Evolutionary conservation across 768 basidiomycete genomes (phyloP), one percentile per base, ranked within the genome.

Genomic region (Trametes villosa): DNA sequence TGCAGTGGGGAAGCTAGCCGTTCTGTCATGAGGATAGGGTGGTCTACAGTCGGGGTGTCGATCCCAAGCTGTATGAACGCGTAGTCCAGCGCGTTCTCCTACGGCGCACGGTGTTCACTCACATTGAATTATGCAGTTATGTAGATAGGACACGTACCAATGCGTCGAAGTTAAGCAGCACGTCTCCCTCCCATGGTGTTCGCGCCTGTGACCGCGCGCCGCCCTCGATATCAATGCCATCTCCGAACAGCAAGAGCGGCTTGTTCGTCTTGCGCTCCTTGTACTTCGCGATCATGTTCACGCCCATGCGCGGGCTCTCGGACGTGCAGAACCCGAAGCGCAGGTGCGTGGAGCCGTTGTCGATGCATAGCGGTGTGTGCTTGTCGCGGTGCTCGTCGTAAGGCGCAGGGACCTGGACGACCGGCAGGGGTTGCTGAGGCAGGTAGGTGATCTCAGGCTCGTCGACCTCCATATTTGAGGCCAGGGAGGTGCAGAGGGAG

Each of bases 41-140:
- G 95, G 55, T 90, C 84, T 27, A 98, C 81, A 12, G 82, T 81
- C 2, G 86, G 76, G 0, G 86, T 82, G 66, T 93, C 87, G 62
- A 98, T 87, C 2, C 94, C 93, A 13, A 99, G 81, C 53, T 88
- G 86, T 59, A 94, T 80, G 71, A 98, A 94, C 31, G 91, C 87
- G 74, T 91, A 95, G 77, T 99, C 97, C 56, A 99, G 77, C 8
- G 92, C 92, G 72, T 93, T 87, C 81, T 99, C 97, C 96, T 98
- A 79, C 67, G 72, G 50, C 50, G 5, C 13, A 29, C 8, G 18
- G 30, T 17, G 48, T 52, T 49, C 71, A 20, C 15, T 38, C 20
- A 56, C n/a, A 42, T 26, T 33, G 2, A 48, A 20, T 9, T n/a
- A 7, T 42, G 3, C 18, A 24, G 4, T 6, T 12, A 38, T 40